phyloP scores from a whole-genome alignment of 129 eudicot genomes.

The Flaveria bidentis region DNA sequence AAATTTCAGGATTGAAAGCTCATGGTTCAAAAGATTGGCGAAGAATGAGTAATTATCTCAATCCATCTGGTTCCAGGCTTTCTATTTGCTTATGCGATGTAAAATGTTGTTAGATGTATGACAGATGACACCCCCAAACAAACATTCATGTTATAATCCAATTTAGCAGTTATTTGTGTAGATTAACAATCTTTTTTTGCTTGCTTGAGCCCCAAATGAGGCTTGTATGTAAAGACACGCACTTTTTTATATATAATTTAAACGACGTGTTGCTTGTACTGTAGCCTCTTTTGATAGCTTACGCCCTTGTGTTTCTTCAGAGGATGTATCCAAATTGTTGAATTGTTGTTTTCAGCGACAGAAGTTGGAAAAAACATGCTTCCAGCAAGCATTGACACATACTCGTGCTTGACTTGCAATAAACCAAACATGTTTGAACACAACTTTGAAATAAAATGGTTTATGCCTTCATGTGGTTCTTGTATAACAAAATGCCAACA shows the following conservation, averaged over 20 bases:
- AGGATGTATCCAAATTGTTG: no score
- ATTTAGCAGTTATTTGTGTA: conserved; percentile 4
- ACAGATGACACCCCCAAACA: background rate
- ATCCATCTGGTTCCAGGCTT: conserved; percentile 21
- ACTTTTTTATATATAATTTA: no score
- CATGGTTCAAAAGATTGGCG: background rate
- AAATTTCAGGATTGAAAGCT: conserved; percentile 21
- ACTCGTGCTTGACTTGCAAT: background rate
- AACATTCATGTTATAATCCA: conserved; percentile 9
- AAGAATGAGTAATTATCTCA: background rate
- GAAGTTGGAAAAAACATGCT: background rate
- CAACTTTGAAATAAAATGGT: background rate
- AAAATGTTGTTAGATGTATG: conserved; percentile 6
- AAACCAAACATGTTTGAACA: conserved; percentile 1
- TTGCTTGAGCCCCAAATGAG: background rate
- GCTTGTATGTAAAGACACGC: background rate
- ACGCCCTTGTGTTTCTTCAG: no score
- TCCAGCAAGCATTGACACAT: background rate
- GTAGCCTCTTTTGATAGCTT: no score
- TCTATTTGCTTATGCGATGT: conserved; percentile 16
- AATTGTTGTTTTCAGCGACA: no score
- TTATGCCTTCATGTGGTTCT: background rate
- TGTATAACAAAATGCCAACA: no score
- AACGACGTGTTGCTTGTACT: background rate
- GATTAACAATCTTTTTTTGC: background rate